Conservation (phyloP, 202 grass and related monocot genomes). For the Cymbopogon flexuosus region DNA sequence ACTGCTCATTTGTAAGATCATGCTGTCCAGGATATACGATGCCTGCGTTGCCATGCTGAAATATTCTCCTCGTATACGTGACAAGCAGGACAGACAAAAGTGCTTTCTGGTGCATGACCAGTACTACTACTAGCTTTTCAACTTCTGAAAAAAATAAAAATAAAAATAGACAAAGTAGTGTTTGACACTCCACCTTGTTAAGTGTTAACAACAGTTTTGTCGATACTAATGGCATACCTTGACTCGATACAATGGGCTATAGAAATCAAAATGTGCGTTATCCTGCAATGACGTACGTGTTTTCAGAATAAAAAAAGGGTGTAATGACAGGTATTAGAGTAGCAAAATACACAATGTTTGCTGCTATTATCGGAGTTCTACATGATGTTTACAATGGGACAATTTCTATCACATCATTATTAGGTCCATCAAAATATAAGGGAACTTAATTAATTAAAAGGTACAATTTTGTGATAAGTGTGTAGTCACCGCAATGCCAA, state of each 20-base stretch:
- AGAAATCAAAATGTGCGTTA: neutral
- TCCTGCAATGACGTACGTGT: neutral
- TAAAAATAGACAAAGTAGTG: too few relatives aligned
- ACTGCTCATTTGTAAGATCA: neutral
- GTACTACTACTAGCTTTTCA: neutral
- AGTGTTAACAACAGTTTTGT: neutral
- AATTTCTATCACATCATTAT: neutral
- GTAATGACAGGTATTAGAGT: neutral
- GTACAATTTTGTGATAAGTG: neutral
- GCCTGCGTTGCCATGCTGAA: neutral
- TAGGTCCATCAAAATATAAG: neutral
- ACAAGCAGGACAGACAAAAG: slow-evolving; percentile 12
- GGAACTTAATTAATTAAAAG: neutral
- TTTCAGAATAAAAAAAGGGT: too few relatives aligned
- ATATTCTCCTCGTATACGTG: neutral
- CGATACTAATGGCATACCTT: neutral
- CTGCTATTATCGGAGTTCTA: neutral
- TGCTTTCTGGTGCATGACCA: neutral
- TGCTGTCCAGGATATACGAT: neutral
- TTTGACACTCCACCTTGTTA: neutral
- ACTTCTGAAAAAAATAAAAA: neutral
- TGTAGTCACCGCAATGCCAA: neutral
- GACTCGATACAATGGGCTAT: neutral
- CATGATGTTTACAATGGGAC: neutral
- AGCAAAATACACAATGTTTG: neutral